phyloP scores from a whole-genome alignment of 495 filamentous ascomycete genomes.

The Chlorociboria aeruginascens region DNA sequence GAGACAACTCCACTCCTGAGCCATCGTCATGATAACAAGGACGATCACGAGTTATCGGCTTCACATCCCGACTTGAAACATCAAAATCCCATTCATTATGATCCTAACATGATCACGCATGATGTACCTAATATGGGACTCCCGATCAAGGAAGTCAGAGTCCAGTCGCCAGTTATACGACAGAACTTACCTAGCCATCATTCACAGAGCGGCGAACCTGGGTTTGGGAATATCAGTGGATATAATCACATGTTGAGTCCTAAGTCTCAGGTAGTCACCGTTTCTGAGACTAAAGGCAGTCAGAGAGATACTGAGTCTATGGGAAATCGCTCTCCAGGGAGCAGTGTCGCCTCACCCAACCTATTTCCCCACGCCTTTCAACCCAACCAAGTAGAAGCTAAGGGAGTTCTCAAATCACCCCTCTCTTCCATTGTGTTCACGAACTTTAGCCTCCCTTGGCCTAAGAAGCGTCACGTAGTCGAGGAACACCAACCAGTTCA shows the following conservation, averaged over 20 bases:
- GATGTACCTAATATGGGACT: too few species aligned
- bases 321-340: not conserved
- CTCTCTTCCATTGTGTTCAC: constrained; percentile 7
- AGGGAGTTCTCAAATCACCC: not conserved
- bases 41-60: constrained; percentile 12
- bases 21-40: not conserved
- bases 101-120: too few species aligned
- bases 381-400: not conserved
- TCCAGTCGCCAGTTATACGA: too few species aligned
- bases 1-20: too few species aligned
- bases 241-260: too few species aligned
- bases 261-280: not conserved
- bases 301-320: not conserved
- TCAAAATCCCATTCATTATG: too few species aligned
- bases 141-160: too few species aligned
- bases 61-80: not conserved
- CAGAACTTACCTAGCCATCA: too few species aligned
- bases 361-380: constrained; percentile 7
- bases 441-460: constrained; percentile 11
- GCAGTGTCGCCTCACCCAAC: constrained; percentile 9
- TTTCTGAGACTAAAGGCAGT: not conserved
- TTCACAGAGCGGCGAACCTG: too few species aligned
- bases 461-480: not conserved
- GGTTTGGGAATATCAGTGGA: too few species aligned
- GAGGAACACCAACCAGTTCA: not conserved